phyloP scores from a whole-genome alignment of 768 basidiomycete genomes.

The Antrodiella citrinella region DNA sequence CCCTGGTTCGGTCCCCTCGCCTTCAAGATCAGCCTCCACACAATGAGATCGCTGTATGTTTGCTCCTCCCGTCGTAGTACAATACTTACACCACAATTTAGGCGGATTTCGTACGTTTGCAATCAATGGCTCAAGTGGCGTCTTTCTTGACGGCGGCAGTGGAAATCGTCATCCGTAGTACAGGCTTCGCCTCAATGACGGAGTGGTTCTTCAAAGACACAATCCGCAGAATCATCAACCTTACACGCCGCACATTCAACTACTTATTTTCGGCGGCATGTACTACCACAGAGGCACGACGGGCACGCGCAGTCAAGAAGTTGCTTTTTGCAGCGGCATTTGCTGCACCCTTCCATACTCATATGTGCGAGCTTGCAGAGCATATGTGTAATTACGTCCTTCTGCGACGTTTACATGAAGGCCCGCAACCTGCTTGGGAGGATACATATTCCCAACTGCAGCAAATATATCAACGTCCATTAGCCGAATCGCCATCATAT shows the following conservation, averaged over 20 bases:
- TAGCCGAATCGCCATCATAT: constrained; percentile 15
- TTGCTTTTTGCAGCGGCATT: constrained; percentile 23
- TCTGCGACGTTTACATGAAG: constrained; percentile 36
- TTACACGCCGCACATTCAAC: constrained; percentile 33
- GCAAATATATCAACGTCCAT: constrained; percentile 24
- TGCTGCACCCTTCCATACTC: neutral
- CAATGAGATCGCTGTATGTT: neutral
- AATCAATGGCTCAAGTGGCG: constrained; percentile 29
- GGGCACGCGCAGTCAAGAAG: constrained; percentile 33
- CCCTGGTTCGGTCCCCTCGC: neutral
- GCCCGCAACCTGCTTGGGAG: constrained; percentile 31
- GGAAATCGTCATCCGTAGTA: constrained; percentile 33
- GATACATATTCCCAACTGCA: constrained; percentile 12
- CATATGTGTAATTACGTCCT: constrained; percentile 21
- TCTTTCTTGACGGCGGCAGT: constrained; percentile 39
- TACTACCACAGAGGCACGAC: constrained; percentile 22
- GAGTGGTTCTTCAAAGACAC: constrained; percentile 46
- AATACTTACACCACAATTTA: constrained; percentile 19
- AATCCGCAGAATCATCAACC: constrained; percentile 31
- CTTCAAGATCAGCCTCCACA: neutral
- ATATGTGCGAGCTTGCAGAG: constrained; percentile 8
- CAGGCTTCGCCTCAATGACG: constrained; percentile 35
- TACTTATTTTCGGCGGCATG: constrained; percentile 34
- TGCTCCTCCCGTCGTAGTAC: neutral
- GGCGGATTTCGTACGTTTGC: constrained; percentile 1